Evolutionary conservation across 2,329 filamentous ascomycete genomes (phyloP).

Genomic region (Ophiostoma sp.): DNA sequence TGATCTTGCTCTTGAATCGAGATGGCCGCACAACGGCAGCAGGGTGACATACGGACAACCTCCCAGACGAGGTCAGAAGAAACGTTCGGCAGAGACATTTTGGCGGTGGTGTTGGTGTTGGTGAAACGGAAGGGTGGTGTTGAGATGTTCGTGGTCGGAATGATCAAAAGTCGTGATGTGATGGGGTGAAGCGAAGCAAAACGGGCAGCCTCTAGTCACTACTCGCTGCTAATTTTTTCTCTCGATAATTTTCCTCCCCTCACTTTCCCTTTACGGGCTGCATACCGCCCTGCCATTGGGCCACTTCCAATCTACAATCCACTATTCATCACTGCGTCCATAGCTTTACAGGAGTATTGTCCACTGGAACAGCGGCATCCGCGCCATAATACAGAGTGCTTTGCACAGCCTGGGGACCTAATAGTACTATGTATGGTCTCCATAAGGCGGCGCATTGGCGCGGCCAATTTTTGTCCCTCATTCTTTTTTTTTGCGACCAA

Average conservation of each 20-base stretch:
- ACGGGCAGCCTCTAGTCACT: slow-evolving; percentile 2
- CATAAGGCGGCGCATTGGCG: slow-evolving; percentile 6
- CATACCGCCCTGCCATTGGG: slow-evolving; percentile 12
- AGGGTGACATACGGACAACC: slow-evolving; percentile 72
- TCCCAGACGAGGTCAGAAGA: slow-evolving; percentile 93
- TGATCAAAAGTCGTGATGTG: slow-evolving; percentile 10
- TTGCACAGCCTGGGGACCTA: no score
- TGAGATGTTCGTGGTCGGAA: slow-evolving; percentile 4
- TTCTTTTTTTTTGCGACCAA: slow-evolving; percentile 18
- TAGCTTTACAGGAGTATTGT: no score
- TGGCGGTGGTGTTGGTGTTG: slow-evolving; percentile 33
- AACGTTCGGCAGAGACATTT: slow-evolving; percentile 60
- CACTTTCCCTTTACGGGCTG: slow-evolving; percentile 12
- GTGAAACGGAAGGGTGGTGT: slow-evolving; percentile 16
- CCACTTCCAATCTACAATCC: background rate
- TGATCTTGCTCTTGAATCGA: background rate
- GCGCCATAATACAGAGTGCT: background rate
- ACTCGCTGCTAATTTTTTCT: slow-evolving; percentile 24
- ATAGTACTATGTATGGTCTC: background rate
- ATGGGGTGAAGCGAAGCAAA: background rate
- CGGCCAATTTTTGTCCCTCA: slow-evolving; percentile 25
- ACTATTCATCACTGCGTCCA: background rate
- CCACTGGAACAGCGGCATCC: background rate
- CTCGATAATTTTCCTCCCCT: slow-evolving; percentile 23
- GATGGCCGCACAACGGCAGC: background rate